Conservation (phyloP, 2,329 filamentous ascomycete genomes). For the Clonostachys sp. region DNA sequence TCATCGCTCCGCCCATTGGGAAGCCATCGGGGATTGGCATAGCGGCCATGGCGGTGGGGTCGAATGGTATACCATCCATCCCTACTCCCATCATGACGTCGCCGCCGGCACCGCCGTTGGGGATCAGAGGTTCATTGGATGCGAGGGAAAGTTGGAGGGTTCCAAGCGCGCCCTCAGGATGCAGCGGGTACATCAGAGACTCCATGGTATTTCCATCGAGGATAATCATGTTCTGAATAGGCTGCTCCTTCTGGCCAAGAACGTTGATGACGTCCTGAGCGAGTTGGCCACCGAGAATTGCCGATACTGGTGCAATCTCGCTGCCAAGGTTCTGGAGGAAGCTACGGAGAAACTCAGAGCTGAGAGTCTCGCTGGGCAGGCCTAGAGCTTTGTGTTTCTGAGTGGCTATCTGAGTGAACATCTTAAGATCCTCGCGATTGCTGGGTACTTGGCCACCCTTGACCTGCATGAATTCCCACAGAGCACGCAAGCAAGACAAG, state of each 20-base stretch:
- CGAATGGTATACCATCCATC: slow-evolving; percentile 13
- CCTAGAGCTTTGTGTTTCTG: slow-evolving; percentile 73
- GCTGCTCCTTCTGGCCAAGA: slow-evolving; percentile 83
- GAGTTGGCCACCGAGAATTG: slow-evolving; percentile 83
- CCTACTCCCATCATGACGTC: slow-evolving; percentile 11
- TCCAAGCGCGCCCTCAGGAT: slow-evolving; percentile 60
- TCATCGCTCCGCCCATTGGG: background rate
- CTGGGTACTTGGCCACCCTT: slow-evolving; percentile 49
- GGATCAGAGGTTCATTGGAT: slow-evolving; percentile 7
- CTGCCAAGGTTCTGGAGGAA: slow-evolving; percentile 84
- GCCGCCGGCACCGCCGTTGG: slow-evolving; percentile 10
- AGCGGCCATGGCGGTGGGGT: slow-evolving; percentile 12
- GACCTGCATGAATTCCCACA: slow-evolving; percentile 74
- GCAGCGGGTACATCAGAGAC: slow-evolving; percentile 75
- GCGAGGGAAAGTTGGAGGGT: slow-evolving; percentile 33
- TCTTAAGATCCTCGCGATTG: slow-evolving; percentile 61
- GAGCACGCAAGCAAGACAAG: slow-evolving; percentile 78
- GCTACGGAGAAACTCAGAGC: slow-evolving; percentile 68
- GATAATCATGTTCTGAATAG: slow-evolving; percentile 89
- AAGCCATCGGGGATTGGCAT: slow-evolving; percentile 7
- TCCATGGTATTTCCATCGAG: slow-evolving; percentile 83
- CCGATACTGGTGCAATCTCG: slow-evolving; percentile 82
- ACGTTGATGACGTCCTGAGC: slow-evolving; percentile 98
- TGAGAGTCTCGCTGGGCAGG: slow-evolving; percentile 62
- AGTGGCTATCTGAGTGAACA: slow-evolving; percentile 74